Base-by-base conservation (phyloP, 2,329 filamentous ascomycete genomes). In the Fusarium odoratissimum region DNA sequence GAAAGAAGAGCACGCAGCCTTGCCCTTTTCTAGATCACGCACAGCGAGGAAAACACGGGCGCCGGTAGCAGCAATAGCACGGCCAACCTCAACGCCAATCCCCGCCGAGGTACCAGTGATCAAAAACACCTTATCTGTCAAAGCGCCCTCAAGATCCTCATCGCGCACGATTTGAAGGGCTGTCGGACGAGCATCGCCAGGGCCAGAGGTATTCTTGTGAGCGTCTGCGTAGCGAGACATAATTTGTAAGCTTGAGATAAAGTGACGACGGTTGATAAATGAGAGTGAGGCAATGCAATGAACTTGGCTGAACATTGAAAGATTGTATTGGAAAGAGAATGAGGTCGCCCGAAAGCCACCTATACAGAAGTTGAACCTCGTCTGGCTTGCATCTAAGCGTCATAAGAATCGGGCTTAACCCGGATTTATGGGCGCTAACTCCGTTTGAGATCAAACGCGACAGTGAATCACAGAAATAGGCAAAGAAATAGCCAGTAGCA, bases 71-170 rank as follows among this genome's bases (percentile, higher is more conserved):
- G 80, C 75, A 10, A 88, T 78, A 8, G 85, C 85, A 23, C 80
- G 79, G 8, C 79, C 81, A 5, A 84, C 85, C 63, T 86, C 83
- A 25, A 84, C 74, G 12, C 84, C 85, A 33, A 86, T 78, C 2
- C 84, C 85, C 8, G 83, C 80, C 10, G 82, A 81, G 6, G 75
- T 74, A 10, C 85, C 85, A 11, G 84, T 86, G 60, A 86, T 80
- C 19, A 86, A 60, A 17, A 72, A 83, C 72, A 51, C 81, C 79
- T 71, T 82, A 46, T 77, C 80, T 3, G 69, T 54, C 40, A 82
- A 75, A 40, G 78, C 82, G 49, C 79, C 80, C 13, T 76, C 61
- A 8, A 74, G 66, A 33, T 65, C 69, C 35, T 83, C 79, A 46
- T 84, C 81, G 28, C 78, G 52, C 42, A 84, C 67, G 45, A 84